Evolutionary conservation across 106 monocot genomes (phyloP).

Genomic region (Chionographis japonica): DNA sequence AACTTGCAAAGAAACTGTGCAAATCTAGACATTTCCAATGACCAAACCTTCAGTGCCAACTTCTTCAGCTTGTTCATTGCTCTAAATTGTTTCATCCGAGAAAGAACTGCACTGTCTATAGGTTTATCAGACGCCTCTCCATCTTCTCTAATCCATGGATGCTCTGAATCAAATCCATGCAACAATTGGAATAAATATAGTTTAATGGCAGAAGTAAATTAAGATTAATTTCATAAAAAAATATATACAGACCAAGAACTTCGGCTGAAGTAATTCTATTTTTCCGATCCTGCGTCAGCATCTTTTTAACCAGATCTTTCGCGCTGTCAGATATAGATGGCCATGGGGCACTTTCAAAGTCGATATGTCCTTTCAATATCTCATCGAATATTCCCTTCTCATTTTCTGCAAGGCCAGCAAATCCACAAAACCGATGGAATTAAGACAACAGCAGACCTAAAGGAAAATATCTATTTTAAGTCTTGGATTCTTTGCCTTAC

Average conservation of each 20-base stretch:
- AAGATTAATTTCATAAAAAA: not conserved
- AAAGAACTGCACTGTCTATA: slow-evolving; percentile 45
- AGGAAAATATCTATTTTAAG: not conserved
- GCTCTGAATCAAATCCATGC: slow-evolving; percentile 16
- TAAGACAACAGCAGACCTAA: not conserved
- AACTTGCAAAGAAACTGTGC: not conserved
- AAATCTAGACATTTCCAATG: not conserved
- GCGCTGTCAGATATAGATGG: slow-evolving; percentile 58
- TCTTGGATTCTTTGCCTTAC: slow-evolving; percentile 10
- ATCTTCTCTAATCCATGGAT: slow-evolving; percentile 48
- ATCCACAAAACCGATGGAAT: not conserved
- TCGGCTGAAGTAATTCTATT: slow-evolving; percentile 57
- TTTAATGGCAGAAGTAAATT: not conserved
- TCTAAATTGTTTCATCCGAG: slow-evolving; percentile 52
- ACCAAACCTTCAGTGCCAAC: slow-evolving; percentile 36
- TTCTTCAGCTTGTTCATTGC: slow-evolving; percentile 60
- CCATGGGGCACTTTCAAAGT: slow-evolving; percentile 61
- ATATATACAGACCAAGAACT: slow-evolving; percentile 41
- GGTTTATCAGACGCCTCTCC: slow-evolving; percentile 44
- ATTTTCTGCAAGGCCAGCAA: slow-evolving; percentile 28
- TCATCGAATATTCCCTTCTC: slow-evolving; percentile 77
- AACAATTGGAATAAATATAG: not conserved
- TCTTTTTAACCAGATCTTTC: slow-evolving; percentile 56
- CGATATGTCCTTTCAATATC: slow-evolving; percentile 48
- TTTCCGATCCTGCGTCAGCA: slow-evolving; percentile 51